phyloP scores from a whole-genome alignment of 306 rosid species.

The Malus fusca region DNA sequence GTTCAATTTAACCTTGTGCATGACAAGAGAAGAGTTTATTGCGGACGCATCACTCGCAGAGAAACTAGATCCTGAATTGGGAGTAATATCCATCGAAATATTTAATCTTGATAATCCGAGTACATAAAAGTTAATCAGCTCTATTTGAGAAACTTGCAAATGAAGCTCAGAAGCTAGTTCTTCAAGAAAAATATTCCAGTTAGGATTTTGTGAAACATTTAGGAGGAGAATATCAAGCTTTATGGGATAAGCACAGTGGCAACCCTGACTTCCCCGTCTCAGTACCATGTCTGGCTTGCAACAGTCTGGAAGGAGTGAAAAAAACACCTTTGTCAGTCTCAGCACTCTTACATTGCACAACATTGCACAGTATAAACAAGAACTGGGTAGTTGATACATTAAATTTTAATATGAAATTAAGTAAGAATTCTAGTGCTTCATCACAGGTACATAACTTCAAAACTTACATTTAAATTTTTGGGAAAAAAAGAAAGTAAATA shows the following conservation, averaged over 20 bases:
- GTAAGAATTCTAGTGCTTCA: background rate
- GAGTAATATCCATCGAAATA: slow-evolving; percentile 89
- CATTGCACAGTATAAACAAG: background rate
- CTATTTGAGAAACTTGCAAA: slow-evolving; percentile 57
- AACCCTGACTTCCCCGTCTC: slow-evolving; percentile 53
- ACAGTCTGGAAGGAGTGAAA: slow-evolving; percentile 60
- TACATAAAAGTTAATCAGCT: slow-evolving; percentile 70
- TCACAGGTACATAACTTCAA: background rate
- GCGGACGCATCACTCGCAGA: slow-evolving; percentile 52
- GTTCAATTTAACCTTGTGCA: slow-evolving; percentile 62
- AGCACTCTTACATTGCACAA: background rate
- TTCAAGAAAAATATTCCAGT: slow-evolving; percentile 53
- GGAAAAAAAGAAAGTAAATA: background rate
- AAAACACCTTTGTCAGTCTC: slow-evolving; percentile 12
- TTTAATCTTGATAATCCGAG: slow-evolving; percentile 51
- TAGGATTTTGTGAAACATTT: slow-evolving; percentile 68
- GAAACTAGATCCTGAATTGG: slow-evolving; percentile 62
- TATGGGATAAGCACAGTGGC: slow-evolving; percentile 88
- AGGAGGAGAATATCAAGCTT: slow-evolving; percentile 84
- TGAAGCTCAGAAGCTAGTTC: slow-evolving; percentile 64
- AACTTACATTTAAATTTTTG: background rate
- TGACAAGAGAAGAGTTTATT: slow-evolving; percentile 62
- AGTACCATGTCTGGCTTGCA: slow-evolving; percentile 70
- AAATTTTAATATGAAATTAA: background rate
- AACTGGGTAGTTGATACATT: background rate